phyloP scores from a whole-genome alignment of 352 stramenopile species.

The Globisporangium viniferum region DNA sequence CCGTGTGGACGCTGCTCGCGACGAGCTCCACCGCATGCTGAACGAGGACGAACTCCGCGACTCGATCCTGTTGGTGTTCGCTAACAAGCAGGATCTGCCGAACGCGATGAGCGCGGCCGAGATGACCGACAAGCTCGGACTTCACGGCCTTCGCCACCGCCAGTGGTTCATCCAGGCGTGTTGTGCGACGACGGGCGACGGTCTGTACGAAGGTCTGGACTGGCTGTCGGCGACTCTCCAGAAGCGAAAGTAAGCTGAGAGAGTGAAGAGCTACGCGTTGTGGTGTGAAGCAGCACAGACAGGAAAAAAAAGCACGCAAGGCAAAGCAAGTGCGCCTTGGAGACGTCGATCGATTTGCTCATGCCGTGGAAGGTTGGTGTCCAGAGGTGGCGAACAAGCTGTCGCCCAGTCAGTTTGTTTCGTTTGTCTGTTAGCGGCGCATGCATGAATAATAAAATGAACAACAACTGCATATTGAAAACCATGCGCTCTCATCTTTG shows the following conservation, averaged over 20 bases:
- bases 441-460: slow-evolving; percentile 9
- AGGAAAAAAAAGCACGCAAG: neutral
- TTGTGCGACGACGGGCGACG: slow-evolving; percentile 98
- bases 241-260: slow-evolving; percentile 65
- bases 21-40: slow-evolving; percentile 98
- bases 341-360: neutral
- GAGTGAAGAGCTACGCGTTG: neutral
- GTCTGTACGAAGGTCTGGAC: slow-evolving; percentile 99
- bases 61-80: slow-evolving; percentile 97
- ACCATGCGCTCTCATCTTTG: neutral
- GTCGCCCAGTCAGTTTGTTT: neutral
- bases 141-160: slow-evolving; percentile 95
- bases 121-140: slow-evolving; percentile 98
- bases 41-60: slow-evolving; percentile 98
- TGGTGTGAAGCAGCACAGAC: neutral
- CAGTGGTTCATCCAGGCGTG: slow-evolving; percentile 99
- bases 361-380: neutral
- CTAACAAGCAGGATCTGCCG: slow-evolving; percentile 99
- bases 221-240: slow-evolving; percentile 93
- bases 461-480: neutral
- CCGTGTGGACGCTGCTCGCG: slow-evolving; percentile 95
- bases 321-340: neutral
- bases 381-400: neutral
- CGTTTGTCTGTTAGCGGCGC: neutral
- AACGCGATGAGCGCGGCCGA: slow-evolving; percentile 97